Percentiles rank a stretch among this genome's conserved stretches.
phyloP scores from a whole-genome alignment of 345 rosid genomes.

The Cardiospermum halicacabum region DNA sequence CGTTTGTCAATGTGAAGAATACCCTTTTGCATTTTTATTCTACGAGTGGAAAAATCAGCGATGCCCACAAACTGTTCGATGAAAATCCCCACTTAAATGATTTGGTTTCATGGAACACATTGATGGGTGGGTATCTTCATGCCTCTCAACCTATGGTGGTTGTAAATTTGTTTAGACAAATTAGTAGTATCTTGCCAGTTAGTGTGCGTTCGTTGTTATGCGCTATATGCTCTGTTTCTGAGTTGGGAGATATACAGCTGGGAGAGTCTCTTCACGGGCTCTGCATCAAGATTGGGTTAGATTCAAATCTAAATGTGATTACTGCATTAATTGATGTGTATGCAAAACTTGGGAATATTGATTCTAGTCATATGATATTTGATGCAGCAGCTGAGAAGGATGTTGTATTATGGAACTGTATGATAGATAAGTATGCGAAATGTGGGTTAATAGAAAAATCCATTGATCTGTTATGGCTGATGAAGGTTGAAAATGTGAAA shows the following conservation, averaged over 20 bases:
- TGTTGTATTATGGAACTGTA: constrained; percentile 57
- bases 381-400: constrained; percentile 40
- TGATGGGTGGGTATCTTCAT: constrained; percentile 48
- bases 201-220: constrained; percentile 38
- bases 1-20: constrained; percentile 43
- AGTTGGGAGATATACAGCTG: constrained; percentile 30
- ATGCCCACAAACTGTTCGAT: constrained; percentile 56
- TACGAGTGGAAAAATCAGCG: constrained; percentile 22
- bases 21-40: constrained; percentile 40
- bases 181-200: constrained; percentile 27
- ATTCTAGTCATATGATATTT: constrained; percentile 41
- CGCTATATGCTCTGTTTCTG: constrained; percentile 34
- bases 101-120: constrained; percentile 47
- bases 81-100: constrained; percentile 43
- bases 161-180: constrained; percentile 31
- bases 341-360: constrained; percentile 34
- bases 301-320: constrained; percentile 31
- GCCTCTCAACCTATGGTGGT: constrained; percentile 30
- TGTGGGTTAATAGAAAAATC: constrained; percentile 44
- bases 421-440: constrained; percentile 57
- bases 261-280: constrained; percentile 44
- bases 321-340: constrained; percentile 55
- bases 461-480: constrained; percentile 39
- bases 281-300: constrained; percentile 43
- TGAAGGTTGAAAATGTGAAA: constrained; percentile 38